Evolutionary conservation across 164 flowering plant genomes (phyloP), one percentile per base, ranked within the genome.

Genomic region (Santalum album): DNA sequence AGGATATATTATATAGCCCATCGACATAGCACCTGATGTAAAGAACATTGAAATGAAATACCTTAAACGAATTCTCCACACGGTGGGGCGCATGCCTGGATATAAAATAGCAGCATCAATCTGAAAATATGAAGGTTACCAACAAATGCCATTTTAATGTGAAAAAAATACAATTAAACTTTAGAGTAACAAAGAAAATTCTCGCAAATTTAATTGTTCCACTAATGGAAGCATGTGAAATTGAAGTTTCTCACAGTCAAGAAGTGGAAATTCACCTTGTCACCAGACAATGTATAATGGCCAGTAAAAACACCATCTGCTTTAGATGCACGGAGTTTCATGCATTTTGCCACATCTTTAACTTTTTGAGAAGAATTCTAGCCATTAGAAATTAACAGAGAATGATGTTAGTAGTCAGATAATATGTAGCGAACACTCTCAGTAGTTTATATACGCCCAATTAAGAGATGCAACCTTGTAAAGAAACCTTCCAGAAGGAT

Each of bases 31-130:
- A n/a, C n/a, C n/a, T 29, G 34, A 29, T 29, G 9, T 3, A 3
- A 3, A 29, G 34, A 29, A 29, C 34, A n/a, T 29, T 29, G 34
- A 29, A 9, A 29, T 15, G 26, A 5, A 58, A 16, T 66, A 87
- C 99, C 99, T 90, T 65, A 87, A 65, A 49, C 90, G 95, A 64
- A 87, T 80, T 61, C 96, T 83, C 67, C 75, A 64, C 40, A 90
- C 91, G 60, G 99, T 94, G 42, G 88, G 97, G 46, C 95, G 85
- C 82, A 76, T 25, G 22, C 97, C 97, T 32, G 99, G 95, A 71
- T 92, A 92, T 52, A 92, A 52, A 48, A 87, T 65, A 61, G 99
- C 97, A 65, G 91, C 96, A 68, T 87, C 96, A 72, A 89, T 75
- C 99, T 92, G 81, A 46, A 70, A 70, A 58, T 42, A 32, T 25